Conservation (phyloP, 1,284 basidiomycete species). For the Agroathelia rolfsii region DNA sequence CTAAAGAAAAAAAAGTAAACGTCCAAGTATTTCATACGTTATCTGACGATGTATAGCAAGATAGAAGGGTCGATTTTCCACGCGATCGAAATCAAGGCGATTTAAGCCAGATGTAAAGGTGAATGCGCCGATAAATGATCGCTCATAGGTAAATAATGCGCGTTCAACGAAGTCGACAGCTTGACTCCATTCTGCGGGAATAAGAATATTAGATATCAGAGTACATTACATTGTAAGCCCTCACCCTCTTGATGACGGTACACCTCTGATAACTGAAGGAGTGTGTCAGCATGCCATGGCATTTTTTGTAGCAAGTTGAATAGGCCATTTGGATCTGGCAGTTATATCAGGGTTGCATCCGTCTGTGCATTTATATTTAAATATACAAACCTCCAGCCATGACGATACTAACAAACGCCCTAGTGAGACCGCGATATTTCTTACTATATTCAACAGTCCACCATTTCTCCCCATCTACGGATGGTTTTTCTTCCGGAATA, state of each 20-base stretch:
- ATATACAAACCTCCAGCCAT: constrained; percentile 59
- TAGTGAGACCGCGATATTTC: constrained; percentile 71
- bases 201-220: not conserved
- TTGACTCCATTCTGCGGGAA: constrained; percentile 59
- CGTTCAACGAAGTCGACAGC: constrained; percentile 82
- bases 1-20: constrained; percentile 1
- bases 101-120: constrained; percentile 71
- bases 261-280: constrained; percentile 79
- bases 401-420: constrained; percentile 73
- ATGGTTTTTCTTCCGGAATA: constrained; percentile 31
- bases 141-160: constrained; percentile 83
- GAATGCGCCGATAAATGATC: constrained; percentile 76
- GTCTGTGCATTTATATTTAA: constrained; percentile 1
- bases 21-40: constrained; percentile 35
- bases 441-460: constrained; percentile 83
- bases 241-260: constrained; percentile 78
- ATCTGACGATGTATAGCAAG: constrained; percentile 73
- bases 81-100: constrained; percentile 77
- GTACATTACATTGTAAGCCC: constrained; percentile 7
- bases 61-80: constrained; percentile 82
- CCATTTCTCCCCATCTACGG: constrained; percentile 54
- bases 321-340: constrained; percentile 58
- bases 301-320: constrained; percentile 45
- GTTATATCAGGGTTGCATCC: not conserved
- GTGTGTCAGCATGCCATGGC: constrained; percentile 85